Evolutionary conservation across 2,329 filamentous ascomycete species (phyloP), one percentile per base, ranked within the genome.

Genomic region (Cercospora sesami): DNA sequence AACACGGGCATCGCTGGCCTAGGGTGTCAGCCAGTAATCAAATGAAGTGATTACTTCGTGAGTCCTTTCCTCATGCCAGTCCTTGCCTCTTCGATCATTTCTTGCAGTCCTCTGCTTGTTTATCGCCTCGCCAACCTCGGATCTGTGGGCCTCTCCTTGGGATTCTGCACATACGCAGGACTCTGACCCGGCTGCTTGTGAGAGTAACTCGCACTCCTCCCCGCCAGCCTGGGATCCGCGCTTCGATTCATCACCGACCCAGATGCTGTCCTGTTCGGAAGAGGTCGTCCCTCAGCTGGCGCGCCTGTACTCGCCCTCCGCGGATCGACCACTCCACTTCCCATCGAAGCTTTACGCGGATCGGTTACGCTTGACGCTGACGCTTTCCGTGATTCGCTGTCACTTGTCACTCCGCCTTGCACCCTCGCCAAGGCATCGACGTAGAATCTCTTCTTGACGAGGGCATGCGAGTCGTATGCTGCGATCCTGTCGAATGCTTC

Each of bases 401-500:
- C 60, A 30, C n/a, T 45, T 26, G 33, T 16, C 6, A 39, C 59
- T 42, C 26, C 60, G 21, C 39, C 39, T 31, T 14, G 36, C 12
- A 58, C 26, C 26, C 70, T 63, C 30, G 67, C 55, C 30, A 74
- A 57, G 4, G 73, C 72, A 30, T 68, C 64, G 21, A 63, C 53
- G 53, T 74, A 75, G 63, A 69, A 71, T 26, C 72, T 68, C 26
- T 48, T 64, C 10, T n/a, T n/a, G 26, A 51, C 48, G 45, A 42
- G 45, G 7, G 72, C 73, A 36, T 69, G 70, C 26, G 63, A 33
- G 23, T 75, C 73, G 55, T 75, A 75, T 14, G 58, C 58, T 4
- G 66, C 68, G 9, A 75, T 60, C 23, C 64, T 63, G 21, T 71
- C 65, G 8, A 70, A 31, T 3, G 63, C 60, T 33, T 73, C 66